Base-by-base conservation (phyloP, 2,329 filamentous ascomycete species). In the Zymoseptoria crescenta region DNA sequence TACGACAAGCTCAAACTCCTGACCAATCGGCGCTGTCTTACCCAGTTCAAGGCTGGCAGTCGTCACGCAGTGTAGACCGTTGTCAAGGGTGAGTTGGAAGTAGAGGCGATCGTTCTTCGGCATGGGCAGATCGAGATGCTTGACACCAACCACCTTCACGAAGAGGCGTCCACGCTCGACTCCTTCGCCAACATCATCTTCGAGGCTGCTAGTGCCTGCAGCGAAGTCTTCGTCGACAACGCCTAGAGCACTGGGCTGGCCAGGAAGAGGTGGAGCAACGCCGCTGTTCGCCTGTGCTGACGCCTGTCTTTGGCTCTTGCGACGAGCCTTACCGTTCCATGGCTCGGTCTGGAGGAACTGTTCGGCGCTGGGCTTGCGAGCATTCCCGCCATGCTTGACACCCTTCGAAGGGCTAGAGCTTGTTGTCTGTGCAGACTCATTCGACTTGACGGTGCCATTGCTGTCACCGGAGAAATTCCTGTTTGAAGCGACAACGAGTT, bases 71-170 rank as follows among this genome's bases (percentile, higher is more conserved):
- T 99, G 94, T 1, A 99, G 84, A 27, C 94, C 94, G 65, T 99
- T 99, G 74, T 99, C 94, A n/a, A 99, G 82, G 0, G 94, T 99
- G 9, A 99, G 82, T 68, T 93, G 92, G 77, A 99, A 99, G 83
- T 90, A 94, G 2, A 90, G 90, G 57, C 90, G 87, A 75, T 97
- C 92, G 69, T 88, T 93, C 77, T 87, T 89, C 30, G 94, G 92
- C 57, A 99, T 79, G 21, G 94, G 93, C 50, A 97, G 80, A 70
- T 96, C 92, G 45, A 99, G 81, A 68, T 97, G 92, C 74, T 97
- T 97, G 64, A 97, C 91, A 51, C 93, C 92, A 74, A 97, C 88
- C n/a, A 99, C 94, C 79, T 99, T 99, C 65, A 99, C 92, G 69
- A 99, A 99, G 1, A 99, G 81, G 61, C 94, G 82, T 8, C 94